These are phyloP conservation scores for Microsporum audouinii DNA, from an alignment of 2,329 filamentous ascomycete species.

Conservation along the genomic window DNA sequence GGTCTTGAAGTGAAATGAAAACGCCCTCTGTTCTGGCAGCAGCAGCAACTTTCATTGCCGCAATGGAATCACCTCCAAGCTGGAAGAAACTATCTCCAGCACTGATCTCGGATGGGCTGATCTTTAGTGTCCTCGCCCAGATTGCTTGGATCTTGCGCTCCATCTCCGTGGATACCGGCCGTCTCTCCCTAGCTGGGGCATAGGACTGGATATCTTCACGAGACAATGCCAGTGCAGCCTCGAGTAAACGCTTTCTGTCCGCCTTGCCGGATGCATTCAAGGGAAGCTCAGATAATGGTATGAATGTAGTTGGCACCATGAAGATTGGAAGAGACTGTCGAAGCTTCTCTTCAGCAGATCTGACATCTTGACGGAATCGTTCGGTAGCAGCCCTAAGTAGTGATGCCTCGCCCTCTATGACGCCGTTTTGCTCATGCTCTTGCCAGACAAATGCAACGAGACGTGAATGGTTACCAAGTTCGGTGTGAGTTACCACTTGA, in stretches of 20 bases:
- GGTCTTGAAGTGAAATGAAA: slow-evolving; percentile 1
- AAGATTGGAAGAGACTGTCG: slow-evolving; percentile 17
- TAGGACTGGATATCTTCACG: background rate
- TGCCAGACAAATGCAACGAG: slow-evolving; percentile 13
- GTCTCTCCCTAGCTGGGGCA: background rate
- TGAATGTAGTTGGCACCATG: slow-evolving; percentile 8
- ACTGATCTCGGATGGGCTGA: slow-evolving; percentile 6
- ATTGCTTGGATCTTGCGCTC: slow-evolving; percentile 9
- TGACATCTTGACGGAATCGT: background rate
- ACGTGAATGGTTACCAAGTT: background rate
- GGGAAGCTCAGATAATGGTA: slow-evolving; percentile 14
- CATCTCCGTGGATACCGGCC: slow-evolving; percentile 3
- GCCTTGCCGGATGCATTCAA: slow-evolving; percentile 28
- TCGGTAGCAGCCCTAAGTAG: background rate
- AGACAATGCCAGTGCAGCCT: slow-evolving; percentile 13
- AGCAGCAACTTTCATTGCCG: slow-evolving; percentile 4
- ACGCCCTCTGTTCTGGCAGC: background rate
- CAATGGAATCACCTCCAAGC: slow-evolving; percentile 7
- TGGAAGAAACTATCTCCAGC: slow-evolving; percentile 6
- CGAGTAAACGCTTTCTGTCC: slow-evolving; percentile 21
- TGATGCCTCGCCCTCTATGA: background rate
- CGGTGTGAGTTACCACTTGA: slow-evolving; percentile 6
- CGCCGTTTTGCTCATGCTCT: background rate
- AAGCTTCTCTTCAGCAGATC: slow-evolving; percentile 1
- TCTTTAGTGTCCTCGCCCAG: slow-evolving; percentile 9